Conservation (phyloP, 2,329 filamentous ascomycete species). For the Fonsecaea nubica region DNA sequence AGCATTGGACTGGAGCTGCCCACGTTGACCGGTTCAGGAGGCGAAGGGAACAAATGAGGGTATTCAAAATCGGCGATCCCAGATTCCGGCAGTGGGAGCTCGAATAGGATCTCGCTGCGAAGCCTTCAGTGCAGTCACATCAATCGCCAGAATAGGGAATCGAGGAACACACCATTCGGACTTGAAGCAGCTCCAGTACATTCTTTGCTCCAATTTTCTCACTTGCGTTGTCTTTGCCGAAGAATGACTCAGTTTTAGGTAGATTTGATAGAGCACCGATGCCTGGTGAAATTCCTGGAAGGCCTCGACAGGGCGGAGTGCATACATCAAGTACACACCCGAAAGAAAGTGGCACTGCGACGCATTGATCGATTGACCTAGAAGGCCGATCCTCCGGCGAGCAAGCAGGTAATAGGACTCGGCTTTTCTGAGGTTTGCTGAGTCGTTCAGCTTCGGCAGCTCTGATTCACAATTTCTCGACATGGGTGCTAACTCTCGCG, state of each 20-base stretch:
- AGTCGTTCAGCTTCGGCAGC: too few species aligned
- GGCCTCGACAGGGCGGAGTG: background rate
- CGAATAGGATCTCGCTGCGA: background rate
- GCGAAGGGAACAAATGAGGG: background rate
- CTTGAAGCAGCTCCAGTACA: slow-evolving; percentile 10
- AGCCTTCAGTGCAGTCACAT: background rate
- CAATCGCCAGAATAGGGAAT: background rate
- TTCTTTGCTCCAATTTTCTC: too few species aligned
- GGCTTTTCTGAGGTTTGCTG: too few species aligned
- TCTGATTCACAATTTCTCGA: too few species aligned
- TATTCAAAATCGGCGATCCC: background rate
- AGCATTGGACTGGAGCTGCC: too few species aligned
- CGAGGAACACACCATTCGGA: slow-evolving; percentile 6
- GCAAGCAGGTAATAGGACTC: background rate
- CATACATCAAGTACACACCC: slow-evolving; percentile 6
- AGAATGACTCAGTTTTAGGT: too few species aligned
- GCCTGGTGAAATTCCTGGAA: too few species aligned
- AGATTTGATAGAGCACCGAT: too few species aligned
- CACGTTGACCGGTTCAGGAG: background rate
- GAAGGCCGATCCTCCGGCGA: background rate
- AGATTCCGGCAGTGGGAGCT: background rate
- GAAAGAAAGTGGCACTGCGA: background rate
- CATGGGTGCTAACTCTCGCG: too few species aligned
- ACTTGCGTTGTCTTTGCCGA: too few species aligned
- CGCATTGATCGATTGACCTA: background rate